Evolutionary conservation across 2,329 filamentous ascomycete species (phyloP).

Genomic region (Fusarium cicatricum): DNA sequence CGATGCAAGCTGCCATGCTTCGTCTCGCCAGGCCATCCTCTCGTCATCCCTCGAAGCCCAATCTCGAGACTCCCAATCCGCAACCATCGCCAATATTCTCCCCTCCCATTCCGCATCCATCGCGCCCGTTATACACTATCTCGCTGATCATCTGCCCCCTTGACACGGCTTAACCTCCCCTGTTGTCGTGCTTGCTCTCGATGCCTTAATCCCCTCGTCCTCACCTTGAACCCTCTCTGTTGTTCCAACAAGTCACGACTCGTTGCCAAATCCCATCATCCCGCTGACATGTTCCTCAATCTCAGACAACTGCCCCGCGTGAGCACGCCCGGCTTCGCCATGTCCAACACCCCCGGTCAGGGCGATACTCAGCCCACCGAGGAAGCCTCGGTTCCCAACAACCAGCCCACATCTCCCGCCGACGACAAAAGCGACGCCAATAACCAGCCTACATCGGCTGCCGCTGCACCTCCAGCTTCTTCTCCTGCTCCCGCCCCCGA

Average conservation of each 20-base stretch:
- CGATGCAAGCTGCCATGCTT: slow-evolving; percentile 25
- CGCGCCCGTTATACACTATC: slow-evolving; percentile 7
- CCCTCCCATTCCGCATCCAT: slow-evolving; percentile 26
- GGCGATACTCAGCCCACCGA: slow-evolving; percentile 33
- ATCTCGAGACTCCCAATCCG: slow-evolving; percentile 12
- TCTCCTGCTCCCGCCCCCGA: slow-evolving; percentile 15
- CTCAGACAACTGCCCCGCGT: slow-evolving; percentile 40
- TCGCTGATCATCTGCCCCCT: slow-evolving; percentile 15
- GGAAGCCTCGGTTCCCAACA: slow-evolving; percentile 26
- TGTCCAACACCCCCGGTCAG: slow-evolving; percentile 45
- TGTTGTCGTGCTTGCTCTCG: slow-evolving; percentile 12
- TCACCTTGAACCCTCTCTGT: not conserved
- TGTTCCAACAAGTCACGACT: slow-evolving; percentile 12
- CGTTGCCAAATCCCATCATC: slow-evolving; percentile 12
- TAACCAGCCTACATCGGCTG: slow-evolving; percentile 16
- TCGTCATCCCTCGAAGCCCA: slow-evolving; percentile 16
- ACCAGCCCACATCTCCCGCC: slow-evolving; percentile 17
- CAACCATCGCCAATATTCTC: slow-evolving; percentile 22
- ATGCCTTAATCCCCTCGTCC: slow-evolving; percentile 11
- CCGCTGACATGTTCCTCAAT: slow-evolving; percentile 48
- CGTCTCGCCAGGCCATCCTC: slow-evolving; percentile 13
- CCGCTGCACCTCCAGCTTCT: not conserved
- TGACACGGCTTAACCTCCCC: slow-evolving; percentile 15
- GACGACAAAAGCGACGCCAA: slow-evolving; percentile 1
- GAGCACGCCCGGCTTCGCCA: slow-evolving; percentile 42